These are phyloP conservation scores for Amauroascus verrucosus DNA, from an alignment of 2,329 filamentous ascomycete species.

Conservation along the genomic window DNA sequence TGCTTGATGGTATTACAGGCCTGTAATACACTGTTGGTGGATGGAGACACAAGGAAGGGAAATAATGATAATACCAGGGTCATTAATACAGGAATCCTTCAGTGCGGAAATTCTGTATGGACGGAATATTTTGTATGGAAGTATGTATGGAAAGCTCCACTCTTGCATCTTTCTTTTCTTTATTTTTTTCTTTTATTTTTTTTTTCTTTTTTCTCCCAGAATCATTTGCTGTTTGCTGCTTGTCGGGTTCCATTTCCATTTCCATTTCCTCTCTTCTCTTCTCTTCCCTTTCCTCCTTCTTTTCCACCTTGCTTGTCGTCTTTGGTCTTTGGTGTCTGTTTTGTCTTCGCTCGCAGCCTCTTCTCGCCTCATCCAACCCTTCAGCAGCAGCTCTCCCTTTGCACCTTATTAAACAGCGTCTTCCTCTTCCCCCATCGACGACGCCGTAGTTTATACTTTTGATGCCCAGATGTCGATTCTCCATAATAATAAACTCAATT, in stretches of 20 bases:
- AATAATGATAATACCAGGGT: background rate
- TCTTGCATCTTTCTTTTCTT: background rate
- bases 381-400: background rate
- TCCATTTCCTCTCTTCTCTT: background rate
- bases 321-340: background rate
- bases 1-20: background rate
- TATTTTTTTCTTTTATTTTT: background rate
- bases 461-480: conserved; percentile 2
- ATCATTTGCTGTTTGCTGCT: background rate
- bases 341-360: background rate
- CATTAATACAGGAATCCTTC: background rate
- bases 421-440: background rate
- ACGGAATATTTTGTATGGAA: background rate
- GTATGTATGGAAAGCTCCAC: background rate
- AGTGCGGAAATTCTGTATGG: background rate
- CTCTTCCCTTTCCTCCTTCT: background rate
- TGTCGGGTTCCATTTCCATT: too few species aligned
- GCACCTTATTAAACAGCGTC: too few species aligned
- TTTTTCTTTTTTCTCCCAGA: background rate
- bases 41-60: background rate
- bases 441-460: background rate
- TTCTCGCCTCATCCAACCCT: background rate
- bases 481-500: conserved; percentile 10
- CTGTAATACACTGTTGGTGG: background rate
- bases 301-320: background rate